A percentile compares a stretch with the other conserved stretches of the same genome.
Conservation (phyloP, 345 rosid genomes). For the Arabidopsis arenosa region DNA sequence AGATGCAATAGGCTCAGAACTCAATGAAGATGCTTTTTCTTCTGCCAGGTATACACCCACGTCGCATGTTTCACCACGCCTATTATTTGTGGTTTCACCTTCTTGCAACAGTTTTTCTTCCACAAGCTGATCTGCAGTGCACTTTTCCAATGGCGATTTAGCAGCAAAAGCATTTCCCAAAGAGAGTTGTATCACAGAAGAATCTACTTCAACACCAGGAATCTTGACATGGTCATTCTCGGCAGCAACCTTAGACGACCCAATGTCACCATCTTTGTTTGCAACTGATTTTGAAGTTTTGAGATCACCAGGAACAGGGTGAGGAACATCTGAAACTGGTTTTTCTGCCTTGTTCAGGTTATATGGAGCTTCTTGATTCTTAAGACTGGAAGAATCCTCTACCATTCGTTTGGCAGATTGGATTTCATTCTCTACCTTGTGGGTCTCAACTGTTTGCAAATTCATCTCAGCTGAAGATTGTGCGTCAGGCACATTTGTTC, state of each 20-base stretch:
- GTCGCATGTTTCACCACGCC: constrained; percentile 19
- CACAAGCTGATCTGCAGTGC: constrained; percentile 22
- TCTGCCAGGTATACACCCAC: constrained; percentile 17
- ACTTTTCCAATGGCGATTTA: constrained; percentile 25
- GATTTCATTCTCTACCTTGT: too few relatives aligned
- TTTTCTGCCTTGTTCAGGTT: constrained; percentile 25
- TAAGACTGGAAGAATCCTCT: constrained; percentile 24
- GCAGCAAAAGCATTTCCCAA: constrained; percentile 3
- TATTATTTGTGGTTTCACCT: constrained; percentile 13
- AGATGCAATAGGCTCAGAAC: constrained; percentile 37
- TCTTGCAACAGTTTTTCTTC: constrained; percentile 18
- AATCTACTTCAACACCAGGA: constrained; percentile 30
- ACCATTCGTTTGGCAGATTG: too few relatives aligned
- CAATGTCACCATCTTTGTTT: constrained; percentile 26
- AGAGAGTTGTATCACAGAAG: constrained; percentile 21
- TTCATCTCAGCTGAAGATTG: constrained; percentile 20
- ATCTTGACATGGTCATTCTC: constrained; percentile 27
- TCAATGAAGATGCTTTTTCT: constrained; percentile 9
- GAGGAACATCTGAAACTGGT: constrained; percentile 28
- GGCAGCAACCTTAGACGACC: constrained; percentile 14
- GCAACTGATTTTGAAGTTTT: constrained; percentile 27
- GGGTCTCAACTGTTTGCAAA: constrained; percentile 26
- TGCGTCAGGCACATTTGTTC: constrained; percentile 18
- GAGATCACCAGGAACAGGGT: constrained; percentile 26
- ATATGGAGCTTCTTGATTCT: constrained; percentile 30